Conservation (phyloP, 192 early-diverging fungal genomes). For the Thamnidium elegans region DNA sequence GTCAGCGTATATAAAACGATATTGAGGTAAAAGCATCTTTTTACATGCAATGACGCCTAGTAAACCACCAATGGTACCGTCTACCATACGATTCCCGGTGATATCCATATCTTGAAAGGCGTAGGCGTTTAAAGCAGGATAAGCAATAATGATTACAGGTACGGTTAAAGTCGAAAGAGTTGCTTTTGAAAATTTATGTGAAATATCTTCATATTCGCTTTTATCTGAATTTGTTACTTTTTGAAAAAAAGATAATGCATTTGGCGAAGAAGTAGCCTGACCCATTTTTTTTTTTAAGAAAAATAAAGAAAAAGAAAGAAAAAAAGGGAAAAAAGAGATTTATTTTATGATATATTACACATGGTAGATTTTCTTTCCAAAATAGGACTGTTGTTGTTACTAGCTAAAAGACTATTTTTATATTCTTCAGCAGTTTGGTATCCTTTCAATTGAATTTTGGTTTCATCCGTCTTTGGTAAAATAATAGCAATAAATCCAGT, state of each 20-base stretch:
- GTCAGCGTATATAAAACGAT: too few relatives aligned
- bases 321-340: too few relatives aligned
- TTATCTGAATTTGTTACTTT: not conserved
- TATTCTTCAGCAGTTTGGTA: constrained; percentile 17
- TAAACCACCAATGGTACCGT: constrained; percentile 32
- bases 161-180: constrained; percentile 32
- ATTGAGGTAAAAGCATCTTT: not conserved
- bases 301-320: not conserved
- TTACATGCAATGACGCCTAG: constrained; percentile 38
- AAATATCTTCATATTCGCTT: constrained; percentile 26
- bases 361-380: too few relatives aligned
- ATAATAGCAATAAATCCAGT: constrained; percentile 15
- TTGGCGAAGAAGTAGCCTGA: constrained; percentile 2
- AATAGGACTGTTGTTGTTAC: not conserved
- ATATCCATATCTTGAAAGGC: constrained; percentile 31
- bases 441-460: constrained; percentile 4
- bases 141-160: constrained; percentile 35
- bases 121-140: constrained; percentile 33
- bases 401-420: not conserved
- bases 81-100: constrained; percentile 27
- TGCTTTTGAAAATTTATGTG: constrained; percentile 30
- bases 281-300: not conserved
- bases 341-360: too few relatives aligned
- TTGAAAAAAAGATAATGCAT: constrained; percentile 1
- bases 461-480: constrained; percentile 10